Evolutionary conservation across 441 rosid species (phyloP).

Genomic region (Erysimum cheiri): DNA sequence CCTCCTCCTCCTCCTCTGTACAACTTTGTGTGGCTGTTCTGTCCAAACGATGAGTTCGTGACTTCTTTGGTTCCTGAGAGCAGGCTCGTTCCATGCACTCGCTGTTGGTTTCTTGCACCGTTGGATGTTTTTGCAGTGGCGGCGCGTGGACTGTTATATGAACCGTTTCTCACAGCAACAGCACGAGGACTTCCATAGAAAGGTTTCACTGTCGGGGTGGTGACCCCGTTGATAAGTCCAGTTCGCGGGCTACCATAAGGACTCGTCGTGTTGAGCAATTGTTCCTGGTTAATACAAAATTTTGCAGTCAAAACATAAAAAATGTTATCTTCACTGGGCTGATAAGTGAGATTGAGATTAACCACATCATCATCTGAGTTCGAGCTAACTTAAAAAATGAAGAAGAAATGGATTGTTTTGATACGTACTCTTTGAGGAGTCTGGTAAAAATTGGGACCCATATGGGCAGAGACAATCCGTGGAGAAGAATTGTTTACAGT

Average conservation of each 20-base stretch:
- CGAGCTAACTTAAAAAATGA: background rate
- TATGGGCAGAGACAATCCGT: conserved; percentile 46
- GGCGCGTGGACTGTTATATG: conserved; percentile 29
- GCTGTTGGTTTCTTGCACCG: conserved; percentile 41
- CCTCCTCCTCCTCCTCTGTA: conserved; percentile 39
- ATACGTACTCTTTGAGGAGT: conserved; percentile 54
- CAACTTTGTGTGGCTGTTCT: conserved; percentile 33
- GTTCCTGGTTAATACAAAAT: conserved; percentile 28
- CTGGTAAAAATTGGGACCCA: conserved; percentile 45
- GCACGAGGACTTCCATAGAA: conserved; percentile 44
- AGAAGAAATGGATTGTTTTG: background rate
- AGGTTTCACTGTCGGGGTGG: conserved; percentile 12
- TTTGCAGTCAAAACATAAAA: conserved; percentile 14
- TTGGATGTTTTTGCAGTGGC: conserved; percentile 9
- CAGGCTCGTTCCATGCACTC: conserved; percentile 37
- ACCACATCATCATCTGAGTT: background rate
- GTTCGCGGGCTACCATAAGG: conserved; percentile 39
- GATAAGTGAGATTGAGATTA: background rate
- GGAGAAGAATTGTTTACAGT: conserved; percentile 50
- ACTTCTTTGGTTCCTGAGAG: conserved; percentile 39
- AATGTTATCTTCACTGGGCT: background rate
- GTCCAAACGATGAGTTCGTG: conserved; percentile 34
- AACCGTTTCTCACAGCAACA: conserved; percentile 10
- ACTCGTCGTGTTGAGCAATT: conserved; percentile 32
- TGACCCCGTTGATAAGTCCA: conserved; percentile 4